Percentiles rank a stretch among this genome's conserved stretches.
These are phyloP conservation scores for Ceratobasidium sp. DNA, from an alignment of 1,284 basidiomycete genomes.

Conservation along the genomic window DNA sequence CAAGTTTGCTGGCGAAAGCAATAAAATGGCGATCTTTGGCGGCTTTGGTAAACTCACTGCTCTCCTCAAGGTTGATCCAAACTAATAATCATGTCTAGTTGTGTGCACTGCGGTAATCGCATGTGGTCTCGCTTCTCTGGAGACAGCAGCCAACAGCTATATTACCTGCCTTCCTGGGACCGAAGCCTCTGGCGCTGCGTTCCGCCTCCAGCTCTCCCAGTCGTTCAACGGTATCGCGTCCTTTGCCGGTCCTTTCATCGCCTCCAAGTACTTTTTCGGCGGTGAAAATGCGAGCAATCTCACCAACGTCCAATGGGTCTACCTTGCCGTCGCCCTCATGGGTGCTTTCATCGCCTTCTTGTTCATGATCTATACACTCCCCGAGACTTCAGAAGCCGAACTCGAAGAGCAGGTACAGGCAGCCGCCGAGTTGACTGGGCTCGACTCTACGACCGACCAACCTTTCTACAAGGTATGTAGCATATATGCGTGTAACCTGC, in stretches of 20 bases:
- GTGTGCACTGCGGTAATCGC: conserved; percentile 55
- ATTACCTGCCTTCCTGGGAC: conserved; percentile 64
- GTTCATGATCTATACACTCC: conserved; percentile 57
- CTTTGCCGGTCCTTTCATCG: conserved; percentile 81
- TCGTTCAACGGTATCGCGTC: conserved; percentile 82
- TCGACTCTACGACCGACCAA: conserved; percentile 48
- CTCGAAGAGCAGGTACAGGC: conserved; percentile 51
- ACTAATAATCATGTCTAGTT: conserved; percentile 44
- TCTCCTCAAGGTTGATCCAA: conserved; percentile 45
- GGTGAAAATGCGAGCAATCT: conserved; percentile 52
- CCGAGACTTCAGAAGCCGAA: conserved; percentile 57
- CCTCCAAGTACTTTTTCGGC: conserved; percentile 61
- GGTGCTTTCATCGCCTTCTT: conserved; percentile 52
- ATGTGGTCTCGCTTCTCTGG: conserved; percentile 72
- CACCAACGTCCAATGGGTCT: conserved; percentile 58
- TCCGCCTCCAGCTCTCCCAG: conserved; percentile 81
- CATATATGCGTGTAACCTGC: not conserved
- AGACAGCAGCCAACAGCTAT: conserved; percentile 82
- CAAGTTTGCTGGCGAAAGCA: conserved; percentile 58
- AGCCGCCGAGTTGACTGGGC: conserved; percentile 47
- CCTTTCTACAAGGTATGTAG: conserved; percentile 54
- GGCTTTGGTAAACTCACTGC: conserved; percentile 67
- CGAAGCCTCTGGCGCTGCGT: conserved; percentile 71
- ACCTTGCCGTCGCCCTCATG: conserved; percentile 55
- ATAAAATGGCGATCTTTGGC: conserved; percentile 60